A percentile compares a stretch with the other conserved stretches of the same genome.
Evolutionary conservation across 306 rosid species (phyloP).

Genomic region (Pueraria montana): DNA sequence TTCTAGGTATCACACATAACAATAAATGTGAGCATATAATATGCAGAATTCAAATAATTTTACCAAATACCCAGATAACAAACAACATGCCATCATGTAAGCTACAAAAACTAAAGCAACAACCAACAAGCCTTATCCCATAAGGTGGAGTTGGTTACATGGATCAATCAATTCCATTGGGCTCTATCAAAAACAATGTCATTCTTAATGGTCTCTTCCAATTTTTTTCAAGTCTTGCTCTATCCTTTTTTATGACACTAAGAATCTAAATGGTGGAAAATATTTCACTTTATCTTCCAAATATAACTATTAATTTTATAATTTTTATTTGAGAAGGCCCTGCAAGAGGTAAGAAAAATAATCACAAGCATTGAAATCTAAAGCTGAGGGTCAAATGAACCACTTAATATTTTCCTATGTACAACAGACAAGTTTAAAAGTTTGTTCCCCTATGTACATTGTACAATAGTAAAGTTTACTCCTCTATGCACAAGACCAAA

Average conservation of each 20-base stretch:
- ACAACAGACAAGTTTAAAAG: background rate
- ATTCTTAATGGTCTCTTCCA: background rate
- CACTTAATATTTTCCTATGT: background rate
- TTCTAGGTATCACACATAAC: constrained; percentile 8
- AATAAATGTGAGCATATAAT: constrained; percentile 1
- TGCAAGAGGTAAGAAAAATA: constrained; percentile 9
- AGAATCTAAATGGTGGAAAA: background rate
- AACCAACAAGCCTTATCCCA: constrained; percentile 17
- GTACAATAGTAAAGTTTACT: constrained; percentile 21
- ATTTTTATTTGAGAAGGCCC: constrained; percentile 13
- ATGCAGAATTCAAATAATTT: constrained; percentile 19
- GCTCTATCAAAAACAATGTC: constrained; percentile 24
- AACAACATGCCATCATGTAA: constrained; percentile 29
- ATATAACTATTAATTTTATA: background rate
- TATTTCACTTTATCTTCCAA: constrained; percentile 9
- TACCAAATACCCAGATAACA: constrained; percentile 34
- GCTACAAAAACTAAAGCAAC: constrained; percentile 39
- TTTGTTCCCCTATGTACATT: background rate
- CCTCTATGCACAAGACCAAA: constrained; percentile 13
- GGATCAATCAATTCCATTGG: constrained; percentile 25
- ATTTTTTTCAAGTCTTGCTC: background rate
- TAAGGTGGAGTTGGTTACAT: background rate
- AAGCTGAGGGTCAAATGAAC: background rate
- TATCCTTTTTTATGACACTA: constrained; percentile 6
- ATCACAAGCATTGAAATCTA: constrained; percentile 2